These are phyloP conservation scores for Starmerella scarabaei DNA, from an alignment of 805 yeast genomes.

Conservation along the genomic window DNA sequence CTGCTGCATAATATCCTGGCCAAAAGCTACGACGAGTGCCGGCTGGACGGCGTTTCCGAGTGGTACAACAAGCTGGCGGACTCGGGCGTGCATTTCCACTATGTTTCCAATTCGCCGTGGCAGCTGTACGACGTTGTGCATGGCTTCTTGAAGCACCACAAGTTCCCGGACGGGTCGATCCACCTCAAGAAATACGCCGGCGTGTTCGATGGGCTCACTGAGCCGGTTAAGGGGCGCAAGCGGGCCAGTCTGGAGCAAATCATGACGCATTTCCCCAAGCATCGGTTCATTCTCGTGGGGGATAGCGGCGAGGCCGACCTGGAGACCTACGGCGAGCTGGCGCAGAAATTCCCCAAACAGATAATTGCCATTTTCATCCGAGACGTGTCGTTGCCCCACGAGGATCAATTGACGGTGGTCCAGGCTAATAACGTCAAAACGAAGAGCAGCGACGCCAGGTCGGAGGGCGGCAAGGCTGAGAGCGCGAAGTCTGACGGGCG, in stretches of 20 bases:
- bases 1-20: slow-evolving; percentile 67
- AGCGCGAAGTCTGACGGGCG: background rate
- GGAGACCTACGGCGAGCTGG: slow-evolving; percentile 73
- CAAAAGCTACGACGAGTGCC: slow-evolving; percentile 52
- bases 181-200: slow-evolving; percentile 83
- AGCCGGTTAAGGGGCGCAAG: slow-evolving; percentile 77
- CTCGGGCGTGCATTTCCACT: slow-evolving; percentile 57
- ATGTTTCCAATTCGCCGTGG: slow-evolving; percentile 93
- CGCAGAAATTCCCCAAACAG: slow-evolving; percentile 46
- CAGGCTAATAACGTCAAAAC: background rate
- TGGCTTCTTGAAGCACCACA: slow-evolving; percentile 41
- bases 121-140: slow-evolving; percentile 56
- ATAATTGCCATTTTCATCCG: slow-evolving; percentile 68
- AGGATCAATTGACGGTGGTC: slow-evolving; percentile 9
- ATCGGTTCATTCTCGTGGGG: slow-evolving; percentile 75
- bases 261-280: slow-evolving; percentile 57
- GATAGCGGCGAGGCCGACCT: slow-evolving; percentile 94
- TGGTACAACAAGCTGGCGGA: slow-evolving; percentile 51
- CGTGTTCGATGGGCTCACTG: slow-evolving; percentile 65
- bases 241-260: slow-evolving; percentile 49
- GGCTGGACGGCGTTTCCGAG: slow-evolving; percentile 55
- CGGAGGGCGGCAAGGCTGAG: background rate
- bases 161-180: slow-evolving; percentile 67
- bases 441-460: background rate
- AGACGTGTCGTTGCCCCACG: slow-evolving; percentile 39